Evolutionary conservation across 1,284 basidiomycete genomes (phyloP).

Genomic region (Fomitopsis betulina): DNA sequence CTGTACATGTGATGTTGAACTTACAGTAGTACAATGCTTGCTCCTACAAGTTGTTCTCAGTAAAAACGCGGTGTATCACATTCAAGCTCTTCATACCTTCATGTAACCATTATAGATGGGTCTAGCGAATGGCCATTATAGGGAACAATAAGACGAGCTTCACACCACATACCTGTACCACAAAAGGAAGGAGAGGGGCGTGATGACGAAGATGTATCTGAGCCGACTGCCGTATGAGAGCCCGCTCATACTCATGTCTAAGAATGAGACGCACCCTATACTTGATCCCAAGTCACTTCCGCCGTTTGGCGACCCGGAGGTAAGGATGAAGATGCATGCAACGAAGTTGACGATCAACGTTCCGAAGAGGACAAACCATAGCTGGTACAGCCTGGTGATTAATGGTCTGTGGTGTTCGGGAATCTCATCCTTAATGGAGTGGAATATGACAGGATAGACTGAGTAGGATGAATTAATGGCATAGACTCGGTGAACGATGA

Average conservation of each 20-base stretch:
- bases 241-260: not conserved
- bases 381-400: slow-evolving; percentile 81
- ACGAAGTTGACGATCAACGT: slow-evolving; percentile 90
- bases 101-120: slow-evolving; percentile 97
- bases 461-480: slow-evolving; percentile 6
- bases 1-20: slow-evolving; percentile 19
- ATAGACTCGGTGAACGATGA: slow-evolving; percentile 13
- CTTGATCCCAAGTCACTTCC: slow-evolving; percentile 78
- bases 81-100: slow-evolving; percentile 56
- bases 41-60: slow-evolving; percentile 45
- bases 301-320: slow-evolving; percentile 73
- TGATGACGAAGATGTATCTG: slow-evolving; percentile 84
- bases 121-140: slow-evolving; percentile 33
- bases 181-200: slow-evolving; percentile 77
- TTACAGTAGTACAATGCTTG: slow-evolving; percentile 83
- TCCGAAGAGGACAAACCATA: slow-evolving; percentile 79
- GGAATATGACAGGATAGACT: slow-evolving; percentile 94
- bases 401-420: slow-evolving; percentile 76
- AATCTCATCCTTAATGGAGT: slow-evolving; percentile 88
- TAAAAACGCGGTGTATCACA: slow-evolving; percentile 8
- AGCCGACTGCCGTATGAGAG: slow-evolving; percentile 1
- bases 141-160: not conserved
- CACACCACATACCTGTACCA: slow-evolving; percentile 73
- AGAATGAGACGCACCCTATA: slow-evolving; percentile 53
- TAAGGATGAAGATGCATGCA: slow-evolving; percentile 83